These are phyloP conservation scores for Tylopilus felleus DNA, from an alignment of 768 basidiomycete genomes.

Conservation along the genomic window DNA sequence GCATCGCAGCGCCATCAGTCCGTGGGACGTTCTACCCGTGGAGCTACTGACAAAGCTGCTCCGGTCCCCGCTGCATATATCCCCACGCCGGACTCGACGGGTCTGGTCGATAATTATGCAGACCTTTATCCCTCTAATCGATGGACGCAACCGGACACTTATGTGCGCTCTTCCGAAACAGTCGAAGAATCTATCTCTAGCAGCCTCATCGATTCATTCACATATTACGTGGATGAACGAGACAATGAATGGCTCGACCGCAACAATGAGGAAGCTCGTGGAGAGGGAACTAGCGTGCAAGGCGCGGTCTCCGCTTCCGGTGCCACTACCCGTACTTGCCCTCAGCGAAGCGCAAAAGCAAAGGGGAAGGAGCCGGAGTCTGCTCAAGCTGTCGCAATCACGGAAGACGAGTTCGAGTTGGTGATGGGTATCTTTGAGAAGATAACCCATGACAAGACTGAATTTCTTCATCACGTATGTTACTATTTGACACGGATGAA, in stretches of 20 bases:
- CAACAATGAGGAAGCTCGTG: slow-evolving; percentile 83
- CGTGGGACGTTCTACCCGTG: slow-evolving; percentile 36
- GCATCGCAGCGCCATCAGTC: slow-evolving; percentile 47
- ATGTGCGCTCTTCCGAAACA: slow-evolving; percentile 79
- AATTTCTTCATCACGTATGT: slow-evolving; percentile 87
- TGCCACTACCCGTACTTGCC: slow-evolving; percentile 53
- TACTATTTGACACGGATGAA: not conserved
- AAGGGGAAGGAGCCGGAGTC: slow-evolving; percentile 84
- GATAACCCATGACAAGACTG: slow-evolving; percentile 83
- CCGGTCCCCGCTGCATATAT: slow-evolving; percentile 66
- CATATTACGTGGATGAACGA: slow-evolving; percentile 94
- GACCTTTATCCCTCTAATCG: slow-evolving; percentile 64
- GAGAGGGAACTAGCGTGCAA: slow-evolving; percentile 80
- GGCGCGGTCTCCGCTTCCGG: slow-evolving; percentile 56
- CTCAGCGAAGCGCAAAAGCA: slow-evolving; percentile 63
- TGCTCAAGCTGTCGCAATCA: slow-evolving; percentile 58
- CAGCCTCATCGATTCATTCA: slow-evolving; percentile 70
- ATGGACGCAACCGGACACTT: slow-evolving; percentile 77
- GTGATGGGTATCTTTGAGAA: slow-evolving; percentile 95
- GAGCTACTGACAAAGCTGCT: slow-evolving; percentile 29
- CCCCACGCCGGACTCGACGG: slow-evolving; percentile 89
- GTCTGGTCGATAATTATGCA: slow-evolving; percentile 73
- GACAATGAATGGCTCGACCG: slow-evolving; percentile 94
- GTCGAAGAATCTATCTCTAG: slow-evolving; percentile 69
- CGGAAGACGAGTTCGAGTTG: slow-evolving; percentile 92